A percentile compares a stretch with the other conserved stretches of the same genome.
Conservation (phyloP, 2,329 filamentous ascomycete species). For the Diaporthe sp. region DNA sequence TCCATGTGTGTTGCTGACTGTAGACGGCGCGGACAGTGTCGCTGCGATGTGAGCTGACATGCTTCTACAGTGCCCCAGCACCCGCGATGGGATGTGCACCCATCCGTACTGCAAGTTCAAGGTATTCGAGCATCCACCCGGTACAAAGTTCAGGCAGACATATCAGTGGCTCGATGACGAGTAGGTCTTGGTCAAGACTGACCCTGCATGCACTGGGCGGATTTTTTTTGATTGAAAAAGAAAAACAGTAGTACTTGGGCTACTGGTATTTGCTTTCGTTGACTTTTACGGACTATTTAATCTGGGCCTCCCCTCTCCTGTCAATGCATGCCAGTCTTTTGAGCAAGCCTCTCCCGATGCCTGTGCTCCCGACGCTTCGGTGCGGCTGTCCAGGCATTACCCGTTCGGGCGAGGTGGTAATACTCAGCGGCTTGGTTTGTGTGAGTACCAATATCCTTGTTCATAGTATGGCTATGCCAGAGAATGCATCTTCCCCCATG, state of each 20-base stretch:
- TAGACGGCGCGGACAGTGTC: background rate
- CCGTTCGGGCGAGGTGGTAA: background rate
- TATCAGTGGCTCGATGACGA: slow-evolving; percentile 41
- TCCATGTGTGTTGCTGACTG: background rate
- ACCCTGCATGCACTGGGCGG: background rate
- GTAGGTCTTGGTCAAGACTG: background rate
- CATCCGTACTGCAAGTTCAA: slow-evolving; percentile 71
- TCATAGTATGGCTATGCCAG: background rate
- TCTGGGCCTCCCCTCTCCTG: background rate
- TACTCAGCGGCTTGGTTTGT: background rate
- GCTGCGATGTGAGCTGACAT: slow-evolving; percentile 8
- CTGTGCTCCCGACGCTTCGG: background rate
- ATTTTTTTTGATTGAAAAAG: background rate
- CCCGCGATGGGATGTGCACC: slow-evolving; percentile 64
- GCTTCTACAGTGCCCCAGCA: slow-evolving; percentile 64
- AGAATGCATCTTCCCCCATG: background rate
- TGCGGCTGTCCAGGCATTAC: background rate
- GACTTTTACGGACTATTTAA: background rate
- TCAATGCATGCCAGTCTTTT: background rate
- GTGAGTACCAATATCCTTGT: background rate
- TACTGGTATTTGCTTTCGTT: background rate
- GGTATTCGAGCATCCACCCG: slow-evolving; percentile 67
- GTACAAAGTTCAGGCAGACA: slow-evolving; percentile 61
- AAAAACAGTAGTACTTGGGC: background rate
- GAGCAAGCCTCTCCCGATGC: background rate